Percentiles rank a stretch among this genome's conserved stretches.
Conservation (phyloP, 2,329 filamentous ascomycete species). For the Penicillium sp. region DNA sequence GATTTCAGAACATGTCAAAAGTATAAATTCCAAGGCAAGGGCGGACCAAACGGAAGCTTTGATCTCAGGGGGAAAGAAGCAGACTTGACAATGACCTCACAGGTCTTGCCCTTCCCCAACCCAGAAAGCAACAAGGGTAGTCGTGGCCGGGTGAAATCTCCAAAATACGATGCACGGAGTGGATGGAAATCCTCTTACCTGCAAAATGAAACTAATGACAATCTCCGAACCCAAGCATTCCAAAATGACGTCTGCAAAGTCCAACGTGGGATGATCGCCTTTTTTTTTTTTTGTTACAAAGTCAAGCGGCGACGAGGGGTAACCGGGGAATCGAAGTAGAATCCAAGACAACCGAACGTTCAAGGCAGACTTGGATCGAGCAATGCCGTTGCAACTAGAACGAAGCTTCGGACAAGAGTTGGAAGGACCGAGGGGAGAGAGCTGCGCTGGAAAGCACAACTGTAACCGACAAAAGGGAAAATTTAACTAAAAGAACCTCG, state of each 20-base stretch:
- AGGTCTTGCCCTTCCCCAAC: not conserved
- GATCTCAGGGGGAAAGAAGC: constrained; percentile 8
- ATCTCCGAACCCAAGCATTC: constrained; percentile 24
- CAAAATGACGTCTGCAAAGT: constrained; percentile 28
- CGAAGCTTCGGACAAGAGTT: constrained; percentile 20
- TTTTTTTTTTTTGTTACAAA: constrained; percentile 18
- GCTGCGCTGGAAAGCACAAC: constrained; percentile 12
- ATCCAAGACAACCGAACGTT: constrained; percentile 17
- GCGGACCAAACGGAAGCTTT: constrained; percentile 20
- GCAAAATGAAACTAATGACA: constrained; percentile 24
- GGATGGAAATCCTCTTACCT: constrained; percentile 21
- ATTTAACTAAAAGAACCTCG: constrained; percentile 12
- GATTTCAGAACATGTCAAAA: constrained; percentile 10
- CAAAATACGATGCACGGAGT: not conserved
- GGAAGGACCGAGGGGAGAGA: constrained; percentile 23
- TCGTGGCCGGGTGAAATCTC: not conserved
- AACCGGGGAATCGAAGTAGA: constrained; percentile 8
- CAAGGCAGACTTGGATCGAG: constrained; percentile 12
- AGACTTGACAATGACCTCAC: constrained; percentile 5
- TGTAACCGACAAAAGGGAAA: constrained; percentile 10
- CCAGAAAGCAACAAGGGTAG: not conserved
- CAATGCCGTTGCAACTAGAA: constrained; percentile 18
- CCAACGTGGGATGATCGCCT: constrained; percentile 25
- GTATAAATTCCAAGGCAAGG: constrained; percentile 14
- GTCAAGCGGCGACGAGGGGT: constrained; percentile 14